Conservation (phyloP, 2,329 filamentous ascomycete species). For the Penicillium sp. region DNA sequence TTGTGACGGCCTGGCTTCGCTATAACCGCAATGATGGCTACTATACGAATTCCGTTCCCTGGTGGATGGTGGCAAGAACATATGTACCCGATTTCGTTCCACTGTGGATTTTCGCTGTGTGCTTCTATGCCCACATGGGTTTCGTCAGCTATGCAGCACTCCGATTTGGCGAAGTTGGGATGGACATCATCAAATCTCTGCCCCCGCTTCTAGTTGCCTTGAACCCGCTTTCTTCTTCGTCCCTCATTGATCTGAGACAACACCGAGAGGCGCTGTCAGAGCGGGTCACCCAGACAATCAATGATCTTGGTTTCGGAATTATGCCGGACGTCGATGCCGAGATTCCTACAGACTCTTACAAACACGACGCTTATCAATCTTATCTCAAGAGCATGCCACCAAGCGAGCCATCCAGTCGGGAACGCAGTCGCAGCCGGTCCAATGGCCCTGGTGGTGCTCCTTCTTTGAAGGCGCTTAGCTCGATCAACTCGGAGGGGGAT, state of each 20-base stretch:
- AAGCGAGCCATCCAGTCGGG: slow-evolving; percentile 61
- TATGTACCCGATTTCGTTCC: slow-evolving; percentile 77
- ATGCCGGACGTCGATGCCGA: slow-evolving; percentile 86
- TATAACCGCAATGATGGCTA: slow-evolving; percentile 75
- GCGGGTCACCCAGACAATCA: slow-evolving; percentile 86
- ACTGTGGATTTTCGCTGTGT: slow-evolving; percentile 73
- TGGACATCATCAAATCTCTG: slow-evolving; percentile 95
- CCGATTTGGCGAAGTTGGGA: slow-evolving; percentile 89
- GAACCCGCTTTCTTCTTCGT: slow-evolving; percentile 80
- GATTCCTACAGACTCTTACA: slow-evolving; percentile 62
- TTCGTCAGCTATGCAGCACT: slow-evolving; percentile 87
- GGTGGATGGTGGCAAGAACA: slow-evolving; percentile 30
- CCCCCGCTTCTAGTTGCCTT: slow-evolving; percentile 83
- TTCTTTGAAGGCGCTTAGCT: slow-evolving; percentile 71
- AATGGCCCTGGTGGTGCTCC: slow-evolving; percentile 59
- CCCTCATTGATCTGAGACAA: slow-evolving; percentile 74
- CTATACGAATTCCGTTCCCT: slow-evolving; percentile 27
- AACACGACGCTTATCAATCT: slow-evolving; percentile 32
- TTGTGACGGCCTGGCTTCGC: slow-evolving; percentile 76
- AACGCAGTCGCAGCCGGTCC: slow-evolving; percentile 70
- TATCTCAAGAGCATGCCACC: slow-evolving; percentile 37
- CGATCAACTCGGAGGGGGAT: slow-evolving; percentile 67
- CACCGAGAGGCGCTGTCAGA: slow-evolving; percentile 74
- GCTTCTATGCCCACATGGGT: slow-evolving; percentile 78
- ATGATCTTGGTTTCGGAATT: slow-evolving; percentile 89